Evolutionary conservation across 2,329 filamentous ascomycete species (phyloP), one percentile per base, ranked within the genome.

Genomic region (Fusarium nisikadoi): DNA sequence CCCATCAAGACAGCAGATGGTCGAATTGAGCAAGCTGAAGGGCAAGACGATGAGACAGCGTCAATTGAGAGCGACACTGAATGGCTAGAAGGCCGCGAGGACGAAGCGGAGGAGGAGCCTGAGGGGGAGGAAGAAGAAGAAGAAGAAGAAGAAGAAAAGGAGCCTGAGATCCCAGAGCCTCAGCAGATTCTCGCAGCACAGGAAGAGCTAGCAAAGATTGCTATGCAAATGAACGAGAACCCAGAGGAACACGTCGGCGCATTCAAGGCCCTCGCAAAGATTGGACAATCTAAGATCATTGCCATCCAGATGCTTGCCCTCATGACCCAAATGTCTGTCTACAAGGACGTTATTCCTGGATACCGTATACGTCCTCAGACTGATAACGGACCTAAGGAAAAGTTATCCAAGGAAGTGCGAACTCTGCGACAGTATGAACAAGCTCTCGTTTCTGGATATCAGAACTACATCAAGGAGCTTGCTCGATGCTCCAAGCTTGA

Each of bases 321-420:
- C 71, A 93, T 92, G 52, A 94, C 96, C 27, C 95, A 98, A 82
- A 88, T 96, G 80, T 89, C 95, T 1, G 90, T 98, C 17, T 99
- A 95, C 86, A 97, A 95, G 81, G 96, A 98, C 81, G 89, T 98
- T 50, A 98, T 99, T 65, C 96, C 96, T 0, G 96, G 96, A 27
- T 99, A 99, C 81, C 89, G 96, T 68, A 98, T 99, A 84, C 91
- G 96, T 23, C 93, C 94, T 3, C 84, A 94, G 8, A 86, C 88
- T 2, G 94, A 97, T 67, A 92, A 94, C 36, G 90, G 92, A 47
- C 87, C 92, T 78, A 88, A 89, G 64, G 91, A 91, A 71, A 97
- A 97, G 80, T 84, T 98, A 4, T 97, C 95, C 9, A 98, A 97
- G 80, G 96, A 98, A 33, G 94, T 98, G 38, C 91, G 92, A 78